Evolutionary conservation across 164 flowering plant genomes (phyloP).

Genomic region (Vitis rupestris): DNA sequence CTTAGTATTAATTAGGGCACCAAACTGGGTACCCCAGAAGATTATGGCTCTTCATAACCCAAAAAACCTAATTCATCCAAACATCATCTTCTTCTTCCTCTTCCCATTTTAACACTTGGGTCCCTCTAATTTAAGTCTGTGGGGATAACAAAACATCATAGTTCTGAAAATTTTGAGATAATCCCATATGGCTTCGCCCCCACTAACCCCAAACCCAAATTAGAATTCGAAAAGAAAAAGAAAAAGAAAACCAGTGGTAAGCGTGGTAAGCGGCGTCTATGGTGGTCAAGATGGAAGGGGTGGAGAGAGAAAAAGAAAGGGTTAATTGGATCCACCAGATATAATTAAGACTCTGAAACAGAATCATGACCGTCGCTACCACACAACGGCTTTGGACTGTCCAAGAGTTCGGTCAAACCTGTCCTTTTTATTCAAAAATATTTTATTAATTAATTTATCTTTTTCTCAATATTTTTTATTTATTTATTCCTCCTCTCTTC

Average conservation of each 20-base stretch:
- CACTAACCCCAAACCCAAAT: no score
- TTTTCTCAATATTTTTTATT: not conserved
- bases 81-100: not conserved
- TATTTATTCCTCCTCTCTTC: not conserved
- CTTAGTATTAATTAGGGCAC: slow-evolving; percentile 6
- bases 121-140: no score
- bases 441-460: not conserved
- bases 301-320: not conserved
- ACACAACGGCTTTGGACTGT: slow-evolving; percentile 21
- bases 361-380: slow-evolving; percentile 43
- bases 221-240: not conserved
- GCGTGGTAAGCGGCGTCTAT: slow-evolving; percentile 35
- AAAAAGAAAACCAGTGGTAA: not conserved
- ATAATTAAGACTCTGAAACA: slow-evolving; percentile 25
- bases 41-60: not conserved
- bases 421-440: not conserved
- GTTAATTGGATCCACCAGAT: slow-evolving; percentile 16
- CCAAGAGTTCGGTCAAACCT: slow-evolving; percentile 28
- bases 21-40: not conserved
- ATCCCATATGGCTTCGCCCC: no score
- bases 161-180: no score
- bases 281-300: slow-evolving; percentile 14
- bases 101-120: not conserved
- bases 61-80: not conserved
- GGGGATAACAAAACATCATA: no score